Percentiles rank a stretch among this genome's conserved stretches.
These are phyloP conservation scores for Solanum hybrid DNA, from an alignment of 305 asterid species.

Conservation along the genomic window DNA sequence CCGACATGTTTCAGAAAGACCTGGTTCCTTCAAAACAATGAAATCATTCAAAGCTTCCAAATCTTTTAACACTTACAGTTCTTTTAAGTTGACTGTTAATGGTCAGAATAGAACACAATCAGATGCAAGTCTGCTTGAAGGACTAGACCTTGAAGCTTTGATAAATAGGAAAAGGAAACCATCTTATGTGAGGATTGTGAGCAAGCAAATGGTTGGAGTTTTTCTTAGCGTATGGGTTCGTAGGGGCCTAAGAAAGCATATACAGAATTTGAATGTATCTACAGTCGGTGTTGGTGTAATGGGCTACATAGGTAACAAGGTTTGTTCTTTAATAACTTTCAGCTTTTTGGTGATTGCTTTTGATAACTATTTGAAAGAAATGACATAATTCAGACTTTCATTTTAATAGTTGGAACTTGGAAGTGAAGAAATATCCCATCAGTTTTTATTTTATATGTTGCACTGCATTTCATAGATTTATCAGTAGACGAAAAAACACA, in stretches of 20 bases:
- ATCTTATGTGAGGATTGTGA: slow-evolving; percentile 67
- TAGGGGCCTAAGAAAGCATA: slow-evolving; percentile 69
- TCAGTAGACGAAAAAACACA: neutral
- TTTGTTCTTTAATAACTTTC: slow-evolving; percentile 26
- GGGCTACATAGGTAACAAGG: slow-evolving; percentile 99
- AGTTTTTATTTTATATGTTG: neutral
- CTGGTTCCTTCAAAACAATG: slow-evolving; percentile 37
- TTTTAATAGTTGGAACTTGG: neutral
- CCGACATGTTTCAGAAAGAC: slow-evolving; percentile 43
- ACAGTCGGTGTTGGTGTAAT: slow-evolving; percentile 94
- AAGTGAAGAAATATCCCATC: neutral
- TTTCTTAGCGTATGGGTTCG: slow-evolving; percentile 86
- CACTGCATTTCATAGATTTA: neutral
- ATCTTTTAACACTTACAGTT: slow-evolving; percentile 44
- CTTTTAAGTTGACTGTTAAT: slow-evolving; percentile 37
- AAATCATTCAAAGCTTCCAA: slow-evolving; percentile 48
- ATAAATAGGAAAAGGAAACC: slow-evolving; percentile 75
- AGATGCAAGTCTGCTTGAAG: slow-evolving; percentile 40
- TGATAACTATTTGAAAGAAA: neutral
- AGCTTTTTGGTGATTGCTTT: slow-evolving; percentile 1
- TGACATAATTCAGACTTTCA: neutral
- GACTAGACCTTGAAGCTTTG: slow-evolving; percentile 63
- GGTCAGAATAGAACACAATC: slow-evolving; percentile 26
- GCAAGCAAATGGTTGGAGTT: slow-evolving; percentile 98
- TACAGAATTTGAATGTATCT: slow-evolving; percentile 73